phyloP scores from a whole-genome alignment of 441 rosid genomes.

The Erysimum cheiri region DNA sequence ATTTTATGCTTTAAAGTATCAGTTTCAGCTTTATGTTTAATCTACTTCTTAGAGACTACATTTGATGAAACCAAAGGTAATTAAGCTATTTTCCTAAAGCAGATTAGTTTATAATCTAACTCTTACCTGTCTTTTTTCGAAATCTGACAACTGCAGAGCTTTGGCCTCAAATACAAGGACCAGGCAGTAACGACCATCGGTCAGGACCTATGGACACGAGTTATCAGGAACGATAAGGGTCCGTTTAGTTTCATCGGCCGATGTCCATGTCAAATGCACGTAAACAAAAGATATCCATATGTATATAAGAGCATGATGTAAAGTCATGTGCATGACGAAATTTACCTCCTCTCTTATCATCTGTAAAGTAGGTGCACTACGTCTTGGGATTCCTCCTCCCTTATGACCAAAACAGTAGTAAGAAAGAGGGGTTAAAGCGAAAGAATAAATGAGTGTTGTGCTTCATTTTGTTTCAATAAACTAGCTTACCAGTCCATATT shows the following conservation, averaged over 20 bases:
- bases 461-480: constrained; percentile 7
- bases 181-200: constrained; percentile 83
- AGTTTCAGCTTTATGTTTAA: constrained; percentile 6
- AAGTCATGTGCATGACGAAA: background rate
- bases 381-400: constrained; percentile 93
- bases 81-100: background rate
- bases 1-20: constrained; percentile 13
- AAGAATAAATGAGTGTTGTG: background rate
- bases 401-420: constrained; percentile 40
- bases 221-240: background rate
- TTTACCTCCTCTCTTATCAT: constrained; percentile 85
- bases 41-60: constrained; percentile 15
- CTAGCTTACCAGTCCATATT: constrained; percentile 78
- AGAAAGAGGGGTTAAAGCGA: no score
- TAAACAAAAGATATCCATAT: background rate
- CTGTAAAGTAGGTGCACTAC: constrained; percentile 81
- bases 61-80: constrained; percentile 14
- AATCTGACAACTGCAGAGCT: constrained; percentile 75
- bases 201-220: constrained; percentile 59
- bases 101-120: background rate
- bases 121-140: constrained; percentile 82
- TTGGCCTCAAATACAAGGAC: constrained; percentile 85
- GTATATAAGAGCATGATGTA: background rate
- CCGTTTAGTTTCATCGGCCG: background rate
- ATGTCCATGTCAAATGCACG: constrained; percentile 19